Evolutionary conservation across 2,329 filamentous ascomycete genomes (phyloP).

Genomic region (Aspergillus flavus): DNA sequence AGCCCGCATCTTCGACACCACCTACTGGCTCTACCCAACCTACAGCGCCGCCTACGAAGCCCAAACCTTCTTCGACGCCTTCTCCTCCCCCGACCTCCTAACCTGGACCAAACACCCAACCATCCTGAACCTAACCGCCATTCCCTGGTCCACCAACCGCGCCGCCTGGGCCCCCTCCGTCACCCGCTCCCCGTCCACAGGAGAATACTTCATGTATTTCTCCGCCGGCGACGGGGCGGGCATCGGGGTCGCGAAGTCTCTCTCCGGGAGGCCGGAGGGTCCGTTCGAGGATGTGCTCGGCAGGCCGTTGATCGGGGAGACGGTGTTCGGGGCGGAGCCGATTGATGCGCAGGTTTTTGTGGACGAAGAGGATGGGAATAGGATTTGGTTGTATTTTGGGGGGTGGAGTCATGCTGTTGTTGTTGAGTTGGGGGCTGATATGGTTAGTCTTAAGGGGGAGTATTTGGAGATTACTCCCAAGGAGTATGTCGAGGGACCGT

Average conservation of each 20-base stretch:
- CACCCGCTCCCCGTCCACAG: slow-evolving; percentile 28
- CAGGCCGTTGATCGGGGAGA: slow-evolving; percentile 46
- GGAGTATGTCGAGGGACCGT: slow-evolving; percentile 49
- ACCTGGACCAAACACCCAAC: slow-evolving; percentile 53
- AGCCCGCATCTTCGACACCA: slow-evolving; percentile 48
- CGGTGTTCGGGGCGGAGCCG: slow-evolving; percentile 52
- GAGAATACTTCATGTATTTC: slow-evolving; percentile 56
- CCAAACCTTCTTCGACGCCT: slow-evolving; percentile 56
- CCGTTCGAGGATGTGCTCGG: slow-evolving; percentile 49
- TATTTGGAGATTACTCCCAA: slow-evolving; percentile 52
- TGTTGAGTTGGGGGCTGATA: slow-evolving; percentile 47
- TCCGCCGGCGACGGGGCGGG: slow-evolving; percentile 52
- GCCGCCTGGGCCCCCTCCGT: slow-evolving; percentile 55
- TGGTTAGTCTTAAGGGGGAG: slow-evolving; percentile 49
- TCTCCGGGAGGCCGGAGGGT: slow-evolving; percentile 35
- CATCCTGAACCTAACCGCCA: slow-evolving; percentile 44
- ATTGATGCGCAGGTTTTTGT: slow-evolving; percentile 52
- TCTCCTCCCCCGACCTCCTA: slow-evolving; percentile 53
- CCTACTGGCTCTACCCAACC: slow-evolving; percentile 55
- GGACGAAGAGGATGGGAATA: slow-evolving; percentile 41
- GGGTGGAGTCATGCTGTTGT: slow-evolving; percentile 49
- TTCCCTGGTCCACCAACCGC: slow-evolving; percentile 48
- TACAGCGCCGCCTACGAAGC: slow-evolving; percentile 48
- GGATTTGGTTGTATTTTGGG: slow-evolving; percentile 49
- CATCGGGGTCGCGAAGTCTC: slow-evolving; percentile 46